Evolutionary conservation across 177 flowering plant genomes (phyloP), one percentile per base, ranked within the genome.

Genomic region (Vitis hybrid): DNA sequence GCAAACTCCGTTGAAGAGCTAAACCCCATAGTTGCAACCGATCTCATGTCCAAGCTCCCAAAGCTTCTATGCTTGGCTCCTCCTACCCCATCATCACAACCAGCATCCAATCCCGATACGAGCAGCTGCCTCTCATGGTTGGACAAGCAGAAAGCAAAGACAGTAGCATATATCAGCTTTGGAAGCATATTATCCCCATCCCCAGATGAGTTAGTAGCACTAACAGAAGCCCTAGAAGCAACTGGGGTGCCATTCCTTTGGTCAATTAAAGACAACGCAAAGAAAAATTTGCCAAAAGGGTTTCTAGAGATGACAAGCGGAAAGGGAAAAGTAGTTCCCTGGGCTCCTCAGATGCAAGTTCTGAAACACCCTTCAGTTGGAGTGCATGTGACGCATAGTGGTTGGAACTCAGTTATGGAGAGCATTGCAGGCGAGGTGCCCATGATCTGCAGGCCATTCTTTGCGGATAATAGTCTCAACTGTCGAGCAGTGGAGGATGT

Each of bases 301-400:
- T 86, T 84, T 58, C 11, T 74, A 45, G 79, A 76, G 8, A 66
- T 77, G 29, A 78, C 78, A 3, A 75, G 22, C 3, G 64, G 0
- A 7, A 67, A 33, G 1, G 87, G 90, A 10, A 70, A 73, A 12
- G 39, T 86, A 29, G 87, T 86, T 3, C 65, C 82, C 0, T 80
- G 86, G 86, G 78, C 83, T 1, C 85, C 86, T 0, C 87, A 84
- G 59, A 10, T 51, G 78, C 51, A 51, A 57, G 75, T 84, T 0
- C 60, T 84, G 14, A 78, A 50, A 1, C 85, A 86, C 64, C 11
- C 1, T 6, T 74, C 87, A 3, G 62, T 73, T 12, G 86, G 83
- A 2, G 87, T 77, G 5, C 78, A 75, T 62, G 62, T 86, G 26
- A 77, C 84, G 0, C 89, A 86, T 50, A 68, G 79, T 33, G 89